Evolutionary conservation across 352 stramenopile genomes (phyloP), one percentile per base, ranked within the genome.

Genomic region (Phytophthora vignae): DNA sequence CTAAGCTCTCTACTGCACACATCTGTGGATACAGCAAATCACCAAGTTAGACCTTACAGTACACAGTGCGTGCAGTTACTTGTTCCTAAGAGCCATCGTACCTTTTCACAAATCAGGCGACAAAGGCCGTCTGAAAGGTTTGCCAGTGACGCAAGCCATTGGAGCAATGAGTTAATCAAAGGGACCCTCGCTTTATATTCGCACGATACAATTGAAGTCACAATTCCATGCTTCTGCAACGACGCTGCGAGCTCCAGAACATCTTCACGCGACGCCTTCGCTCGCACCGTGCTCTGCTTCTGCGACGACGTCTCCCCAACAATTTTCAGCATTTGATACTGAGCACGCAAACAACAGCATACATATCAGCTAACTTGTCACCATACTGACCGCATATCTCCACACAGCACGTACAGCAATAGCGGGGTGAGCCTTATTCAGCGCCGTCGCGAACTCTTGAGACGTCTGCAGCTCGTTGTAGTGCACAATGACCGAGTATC

Each of bases 391-490:
- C 40, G 36, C 36, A 6, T 17, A 6, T 48, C 12, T 4, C 17
- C 61, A 48, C 6, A 55, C 29, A 27, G 3, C 56, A 79, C 83
- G 54, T 78, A 94, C 87, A 29, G 76, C 84, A 78, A 90, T 85
- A 15, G 83, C 85, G 12, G 82, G 87, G 29, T 93, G 83, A 19
- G 88, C 81, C 56, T 91, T 85, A 59, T 84, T 91, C 52, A 95
- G 71, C 42, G 77, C 90, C 11, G 66, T 85, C 63, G 88, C 92
- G 75, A 91, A 95, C 61, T 98, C 91, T 25, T 97, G 85, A 1
- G 82, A 87, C 36, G 83, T 93, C 71, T 98, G 88, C 71, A 98
- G 89, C 72, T 98, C 96, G 68, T 98, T 97, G 61, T 94, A 95
- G 76, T 98, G 93, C 46, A 98, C 78, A 25, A 98, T 88, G 10